Evolutionary conservation across 148 eudicot species (phyloP).

Genomic region (Rheum nobile): DNA sequence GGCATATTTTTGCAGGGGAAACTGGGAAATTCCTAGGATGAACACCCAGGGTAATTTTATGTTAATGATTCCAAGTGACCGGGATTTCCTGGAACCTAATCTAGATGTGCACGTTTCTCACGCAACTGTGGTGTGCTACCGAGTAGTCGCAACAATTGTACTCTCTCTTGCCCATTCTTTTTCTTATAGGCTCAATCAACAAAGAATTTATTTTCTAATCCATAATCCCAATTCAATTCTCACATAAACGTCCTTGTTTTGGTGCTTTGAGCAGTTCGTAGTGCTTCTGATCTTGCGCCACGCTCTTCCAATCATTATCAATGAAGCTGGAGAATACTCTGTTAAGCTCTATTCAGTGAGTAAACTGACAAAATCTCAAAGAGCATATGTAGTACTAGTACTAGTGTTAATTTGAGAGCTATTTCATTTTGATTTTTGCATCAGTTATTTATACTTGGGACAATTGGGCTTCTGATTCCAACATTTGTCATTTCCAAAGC

Average conservation of each 20-base stretch:
- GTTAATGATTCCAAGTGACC: slow-evolving; percentile 23
- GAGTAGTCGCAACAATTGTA: slow-evolving; percentile 55
- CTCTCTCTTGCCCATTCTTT: slow-evolving; percentile 8
- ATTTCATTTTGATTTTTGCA: not conserved
- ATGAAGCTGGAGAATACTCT: slow-evolving; percentile 45
- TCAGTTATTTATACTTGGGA: slow-evolving; percentile 54
- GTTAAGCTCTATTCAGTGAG: slow-evolving; percentile 41
- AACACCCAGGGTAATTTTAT: slow-evolving; percentile 26
- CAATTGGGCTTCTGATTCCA: slow-evolving; percentile 50
- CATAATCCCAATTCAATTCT: too few relatives aligned
- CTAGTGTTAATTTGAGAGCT: too few relatives aligned
- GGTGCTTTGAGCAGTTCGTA: slow-evolving; percentile 33
- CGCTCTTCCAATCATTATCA: slow-evolving; percentile 43
- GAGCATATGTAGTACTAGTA: not conserved
- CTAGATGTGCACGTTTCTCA: slow-evolving; percentile 42
- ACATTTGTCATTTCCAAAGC: slow-evolving; percentile 42
- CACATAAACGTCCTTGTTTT: too few relatives aligned
- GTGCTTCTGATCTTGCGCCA: slow-evolving; percentile 59
- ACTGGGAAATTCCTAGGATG: slow-evolving; percentile 48
- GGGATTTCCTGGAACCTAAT: slow-evolving; percentile 27
- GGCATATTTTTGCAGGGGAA: slow-evolving; percentile 37
- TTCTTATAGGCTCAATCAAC: not conserved
- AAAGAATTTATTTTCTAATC: not conserved
- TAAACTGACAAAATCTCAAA: not conserved
- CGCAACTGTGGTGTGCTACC: slow-evolving; percentile 49